A percentile compares a stretch with the other conserved stretches of the same genome.
phyloP scores from a whole-genome alignment of 768 basidiomycete genomes.

The Auricularia sp. region DNA sequence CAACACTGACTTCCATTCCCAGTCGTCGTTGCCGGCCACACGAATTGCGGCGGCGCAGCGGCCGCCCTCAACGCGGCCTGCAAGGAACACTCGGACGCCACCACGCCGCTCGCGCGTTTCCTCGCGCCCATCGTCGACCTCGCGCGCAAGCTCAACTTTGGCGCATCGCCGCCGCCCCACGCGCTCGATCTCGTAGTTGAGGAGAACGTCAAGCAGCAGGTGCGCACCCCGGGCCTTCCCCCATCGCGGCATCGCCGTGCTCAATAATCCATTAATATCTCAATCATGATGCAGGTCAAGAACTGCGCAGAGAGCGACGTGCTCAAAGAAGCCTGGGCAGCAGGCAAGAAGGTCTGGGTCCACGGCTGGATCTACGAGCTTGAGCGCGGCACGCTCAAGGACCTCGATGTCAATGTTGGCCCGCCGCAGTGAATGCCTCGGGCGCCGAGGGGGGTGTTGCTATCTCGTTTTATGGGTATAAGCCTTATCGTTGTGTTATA shows the following conservation, averaged over 20 bases:
- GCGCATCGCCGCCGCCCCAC: slow-evolving; percentile 1
- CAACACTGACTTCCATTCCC: neutral
- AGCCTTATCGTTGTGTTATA: neutral
- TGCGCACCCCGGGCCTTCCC: neutral
- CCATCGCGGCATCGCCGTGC: neutral
- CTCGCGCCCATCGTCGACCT: slow-evolving; percentile 22
- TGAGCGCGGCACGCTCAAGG: slow-evolving; percentile 44
- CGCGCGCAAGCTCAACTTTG: slow-evolving; percentile 16
- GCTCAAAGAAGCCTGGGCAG: slow-evolving; percentile 26
- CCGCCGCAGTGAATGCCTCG: neutral
- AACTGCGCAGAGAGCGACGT: slow-evolving; percentile 22
- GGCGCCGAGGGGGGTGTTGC: neutral
- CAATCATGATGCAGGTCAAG: slow-evolving; percentile 14
- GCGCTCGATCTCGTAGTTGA: slow-evolving; percentile 6
- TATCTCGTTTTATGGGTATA: neutral
- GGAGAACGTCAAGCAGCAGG: slow-evolving; percentile 13
- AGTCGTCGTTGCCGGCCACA: slow-evolving; percentile 81
- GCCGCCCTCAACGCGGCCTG: slow-evolving; percentile 27
- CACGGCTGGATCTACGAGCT: slow-evolving; percentile 72
- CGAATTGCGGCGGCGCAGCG: slow-evolving; percentile 67
- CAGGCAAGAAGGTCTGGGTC: slow-evolving; percentile 33
- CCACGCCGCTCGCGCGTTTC: slow-evolving; percentile 18
- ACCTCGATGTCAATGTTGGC: slow-evolving; percentile 29
- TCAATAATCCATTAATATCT: slow-evolving; percentile 26
- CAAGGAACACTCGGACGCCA: slow-evolving; percentile 3